Evolutionary conservation across 768 basidiomycete genomes (phyloP).

Genomic region (Serpula lacrymans): DNA sequence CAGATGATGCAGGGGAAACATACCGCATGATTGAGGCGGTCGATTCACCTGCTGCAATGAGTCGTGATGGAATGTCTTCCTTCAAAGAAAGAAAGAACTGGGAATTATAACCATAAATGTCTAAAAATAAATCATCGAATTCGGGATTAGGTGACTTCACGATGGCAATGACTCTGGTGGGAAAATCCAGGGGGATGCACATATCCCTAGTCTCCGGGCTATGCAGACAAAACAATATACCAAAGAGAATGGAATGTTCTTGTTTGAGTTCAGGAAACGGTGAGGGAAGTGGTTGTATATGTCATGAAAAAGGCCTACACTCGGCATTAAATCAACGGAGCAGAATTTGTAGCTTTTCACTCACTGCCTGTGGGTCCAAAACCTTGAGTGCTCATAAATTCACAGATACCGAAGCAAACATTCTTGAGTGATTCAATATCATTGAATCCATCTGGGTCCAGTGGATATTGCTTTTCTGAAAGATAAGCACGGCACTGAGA

Average conservation of each 20-base stretch:
- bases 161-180: slow-evolving; percentile 50
- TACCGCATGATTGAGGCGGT: slow-evolving; percentile 15
- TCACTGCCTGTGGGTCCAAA: slow-evolving; percentile 43
- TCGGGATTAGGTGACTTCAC: slow-evolving; percentile 36
- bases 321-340: no score
- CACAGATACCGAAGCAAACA: slow-evolving; percentile 43
- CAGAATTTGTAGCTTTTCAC: no score
- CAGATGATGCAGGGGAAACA: slow-evolving; percentile 26
- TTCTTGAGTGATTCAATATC: slow-evolving; percentile 22
- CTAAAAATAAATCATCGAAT: slow-evolving; percentile 39
- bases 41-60: slow-evolving; percentile 22
- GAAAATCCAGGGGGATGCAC: slow-evolving; percentile 56
- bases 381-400: slow-evolving; percentile 47
- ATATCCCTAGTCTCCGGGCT: slow-evolving; percentile 47
- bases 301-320: slow-evolving; percentile 35
- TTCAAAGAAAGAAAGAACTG: slow-evolving; percentile 31
- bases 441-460: slow-evolving; percentile 27
- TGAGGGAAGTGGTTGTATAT: slow-evolving; percentile 60
- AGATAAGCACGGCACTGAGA: slow-evolving; percentile 39
- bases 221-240: slow-evolving; percentile 57
- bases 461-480: slow-evolving; percentile 16
- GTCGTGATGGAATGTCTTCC: slow-evolving; percentile 32
- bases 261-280: slow-evolving; percentile 47
- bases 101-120: slow-evolving; percentile 43
- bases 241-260: slow-evolving; percentile 58